phyloP scores from a whole-genome alignment of 257 asterid genomes.

The Nicotiana benthamiana region DNA sequence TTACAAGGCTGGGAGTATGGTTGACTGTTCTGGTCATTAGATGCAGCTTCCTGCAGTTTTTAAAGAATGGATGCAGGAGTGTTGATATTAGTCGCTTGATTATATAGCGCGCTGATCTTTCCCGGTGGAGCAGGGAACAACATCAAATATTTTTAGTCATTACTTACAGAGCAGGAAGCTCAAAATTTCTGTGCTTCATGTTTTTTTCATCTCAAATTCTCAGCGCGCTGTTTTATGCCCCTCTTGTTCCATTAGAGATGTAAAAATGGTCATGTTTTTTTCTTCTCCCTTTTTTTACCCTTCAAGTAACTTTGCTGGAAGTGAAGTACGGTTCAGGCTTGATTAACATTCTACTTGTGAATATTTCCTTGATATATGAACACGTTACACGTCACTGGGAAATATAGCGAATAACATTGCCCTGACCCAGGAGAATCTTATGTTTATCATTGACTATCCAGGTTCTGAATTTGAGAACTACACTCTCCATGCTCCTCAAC shows the following conservation, averaged over 20 bases:
- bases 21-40: background rate
- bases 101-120: background rate
- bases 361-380: background rate
- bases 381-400: background rate
- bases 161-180: background rate
- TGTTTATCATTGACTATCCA: background rate
- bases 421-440: background rate
- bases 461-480: background rate
- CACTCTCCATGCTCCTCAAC: background rate
- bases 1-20: background rate
- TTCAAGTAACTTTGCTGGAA: background rate
- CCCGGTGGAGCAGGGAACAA: background rate
- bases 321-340: background rate
- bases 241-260: background rate
- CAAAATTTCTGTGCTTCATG: background rate
- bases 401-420: background rate
- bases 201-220: background rate
- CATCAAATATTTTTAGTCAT: background rate
- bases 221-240: background rate
- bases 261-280: background rate
- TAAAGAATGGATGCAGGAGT: background rate
- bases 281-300: background rate
- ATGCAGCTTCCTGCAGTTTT: background rate
- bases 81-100: background rate
- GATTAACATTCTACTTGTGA: background rate